phyloP scores from a whole-genome alignment of 768 basidiomycete genomes.

The Tricholoma sp. region DNA sequence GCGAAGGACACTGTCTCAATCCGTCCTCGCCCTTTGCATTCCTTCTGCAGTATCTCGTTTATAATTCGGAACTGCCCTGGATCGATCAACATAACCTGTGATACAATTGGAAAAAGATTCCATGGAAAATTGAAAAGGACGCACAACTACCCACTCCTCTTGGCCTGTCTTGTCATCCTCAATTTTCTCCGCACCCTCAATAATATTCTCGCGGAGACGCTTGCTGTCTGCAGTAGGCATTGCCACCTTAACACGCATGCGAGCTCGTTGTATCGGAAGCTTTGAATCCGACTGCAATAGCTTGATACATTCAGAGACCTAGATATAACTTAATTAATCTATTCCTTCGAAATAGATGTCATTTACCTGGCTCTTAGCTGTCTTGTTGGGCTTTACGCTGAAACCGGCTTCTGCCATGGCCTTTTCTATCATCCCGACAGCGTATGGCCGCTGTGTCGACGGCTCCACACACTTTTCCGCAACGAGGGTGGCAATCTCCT shows the following conservation, averaged over 20 bases:
- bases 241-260: constrained; percentile 85
- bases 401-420: constrained; percentile 95
- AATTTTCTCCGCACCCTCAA: constrained; percentile 72
- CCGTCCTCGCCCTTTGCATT: constrained; percentile 82
- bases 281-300: constrained; percentile 74
- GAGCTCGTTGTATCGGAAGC: constrained; percentile 89
- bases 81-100: constrained; percentile 86
- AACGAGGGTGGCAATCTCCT: constrained; percentile 90
- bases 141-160: constrained; percentile 83
- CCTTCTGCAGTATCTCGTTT: constrained; percentile 85
- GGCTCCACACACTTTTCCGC: constrained; percentile 97
- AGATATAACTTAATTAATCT: not conserved
- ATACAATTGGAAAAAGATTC: not conserved
- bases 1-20: constrained; percentile 80
- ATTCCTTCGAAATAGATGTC: not conserved
- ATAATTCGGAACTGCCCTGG: constrained; percentile 87
- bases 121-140: constrained; percentile 22
- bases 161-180: constrained; percentile 74
- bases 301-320: constrained; percentile 90
- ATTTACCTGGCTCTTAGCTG: constrained; percentile 85
- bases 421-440: constrained; percentile 95
- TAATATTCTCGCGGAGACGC: constrained; percentile 62
- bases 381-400: constrained; percentile 84
- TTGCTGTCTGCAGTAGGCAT: constrained; percentile 67
- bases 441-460: constrained; percentile 80